A percentile compares a stretch with the other conserved stretches of the same genome.
Conservation (phyloP, 1,284 basidiomycete genomes). For the Vanrija pseudolonga region DNA sequence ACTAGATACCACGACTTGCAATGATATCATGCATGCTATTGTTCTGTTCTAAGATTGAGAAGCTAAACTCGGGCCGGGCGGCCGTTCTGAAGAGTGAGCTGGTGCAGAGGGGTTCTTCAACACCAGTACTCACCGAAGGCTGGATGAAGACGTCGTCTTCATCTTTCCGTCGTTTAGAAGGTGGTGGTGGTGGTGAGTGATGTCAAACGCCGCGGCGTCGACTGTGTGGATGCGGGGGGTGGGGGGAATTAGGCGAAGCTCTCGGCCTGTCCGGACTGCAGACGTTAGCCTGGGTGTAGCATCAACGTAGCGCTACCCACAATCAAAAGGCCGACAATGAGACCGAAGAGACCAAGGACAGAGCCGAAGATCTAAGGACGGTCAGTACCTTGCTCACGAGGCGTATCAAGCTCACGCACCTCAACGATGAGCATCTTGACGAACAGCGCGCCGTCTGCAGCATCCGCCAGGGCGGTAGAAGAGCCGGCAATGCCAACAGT, state of each 20-base stretch:
- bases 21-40: conserved; percentile 24
- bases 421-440: conserved; percentile 93
- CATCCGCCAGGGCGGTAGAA: conserved; percentile 86
- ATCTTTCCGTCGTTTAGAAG: background rate
- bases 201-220: too few species aligned
- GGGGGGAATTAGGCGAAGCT: conserved; percentile 39
- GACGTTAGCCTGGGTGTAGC: background rate
- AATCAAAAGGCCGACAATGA: conserved; percentile 60
- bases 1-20: background rate
- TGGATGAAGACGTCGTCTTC: background rate
- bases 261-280: conserved; percentile 49
- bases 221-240: too few species aligned
- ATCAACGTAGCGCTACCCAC: conserved; percentile 27
- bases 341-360: conserved; percentile 82
- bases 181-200: too few species aligned
- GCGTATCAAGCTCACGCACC: conserved; percentile 22
- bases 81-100: too few species aligned
- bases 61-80: background rate
- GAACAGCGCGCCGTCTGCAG: conserved; percentile 85
- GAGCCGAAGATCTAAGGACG: conserved; percentile 74
- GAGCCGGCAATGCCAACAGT: conserved; percentile 88
- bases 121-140: too few species aligned
- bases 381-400: background rate
- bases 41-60: conserved; percentile 11
- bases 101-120: too few species aligned